Evolutionary conservation across 192 early-diverging fungal genomes (phyloP), one percentile per base, ranked within the genome.

Genomic region (Coemansia sp.): DNA sequence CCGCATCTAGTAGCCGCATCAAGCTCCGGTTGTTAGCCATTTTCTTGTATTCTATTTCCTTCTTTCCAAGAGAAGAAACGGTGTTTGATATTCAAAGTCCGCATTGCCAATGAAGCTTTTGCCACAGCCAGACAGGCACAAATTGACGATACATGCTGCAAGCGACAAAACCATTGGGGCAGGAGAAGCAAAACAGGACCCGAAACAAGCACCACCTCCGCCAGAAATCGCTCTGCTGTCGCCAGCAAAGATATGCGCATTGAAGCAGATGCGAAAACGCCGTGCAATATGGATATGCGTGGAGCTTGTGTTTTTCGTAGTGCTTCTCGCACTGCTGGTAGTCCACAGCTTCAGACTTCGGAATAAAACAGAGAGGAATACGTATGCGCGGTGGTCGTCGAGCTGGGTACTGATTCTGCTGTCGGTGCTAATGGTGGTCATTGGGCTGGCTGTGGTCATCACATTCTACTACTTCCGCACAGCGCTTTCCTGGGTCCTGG

Each of bases 341-440:
- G 42, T 82, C n/a, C 65, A 76, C 65, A 82, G 79, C 65, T 76
- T 76, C 54, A 67, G 79, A 22, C 68, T 82, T 16, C 64, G 52
- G 40, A 68, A 65, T 16, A 57, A 73, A 59, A 66, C 48, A 18
- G 15, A 40, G 37, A 62, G 68, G 67, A 82, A 73, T 62, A 68
- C 55, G 15, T 82, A 82, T 43, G 71, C 67, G 65, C 66, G 32
- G 57, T 82, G 79, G 79, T 76, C 79, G 56, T 76, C 73, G 11
- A 82, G 79, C 62, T 82, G 79, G 79, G 74, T 76, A 40, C 69
- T 82, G 74, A 76, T 82, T 13, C 42, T 82, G 56, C 67, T 82
- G 5, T 82, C 79, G 8, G 69, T 82, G 61, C 57, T 82, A 22
- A 11, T 76, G 11, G 79, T 82, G 0, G 19, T 82, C 41, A 68